phyloP scores from a whole-genome alignment of 164 flowering plant species.

The Amborella trichopoda region DNA sequence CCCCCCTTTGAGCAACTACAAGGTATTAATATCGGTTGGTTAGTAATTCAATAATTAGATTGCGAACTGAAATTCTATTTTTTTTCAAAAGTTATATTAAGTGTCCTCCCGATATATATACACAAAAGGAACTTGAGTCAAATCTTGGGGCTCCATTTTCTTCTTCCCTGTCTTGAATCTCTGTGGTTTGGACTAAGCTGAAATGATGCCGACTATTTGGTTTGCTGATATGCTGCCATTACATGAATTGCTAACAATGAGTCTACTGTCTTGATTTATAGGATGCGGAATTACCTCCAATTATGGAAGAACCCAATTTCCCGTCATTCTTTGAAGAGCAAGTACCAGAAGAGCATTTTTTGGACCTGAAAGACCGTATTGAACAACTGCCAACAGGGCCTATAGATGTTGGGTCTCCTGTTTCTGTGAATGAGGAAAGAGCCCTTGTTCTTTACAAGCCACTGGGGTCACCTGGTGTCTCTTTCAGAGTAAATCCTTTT shows the following conservation, averaged over 20 bases:
- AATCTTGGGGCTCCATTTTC: background rate
- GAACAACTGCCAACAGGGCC: conserved; percentile 2
- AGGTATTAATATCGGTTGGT: too few species aligned
- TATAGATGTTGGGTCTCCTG: conserved; percentile 14
- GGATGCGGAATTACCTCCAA: conserved; percentile 64
- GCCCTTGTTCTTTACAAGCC: conserved; percentile 70
- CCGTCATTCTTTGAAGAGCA: conserved; percentile 9
- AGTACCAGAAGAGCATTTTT: conserved; percentile 3
- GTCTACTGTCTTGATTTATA: conserved; percentile 3
- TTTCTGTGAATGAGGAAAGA: conserved; percentile 39
- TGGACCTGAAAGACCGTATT: background rate
- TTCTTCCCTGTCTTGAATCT: background rate
- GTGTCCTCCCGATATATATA: too few species aligned
- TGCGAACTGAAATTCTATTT: too few species aligned
- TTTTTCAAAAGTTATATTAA: too few species aligned
- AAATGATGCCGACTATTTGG: background rate
- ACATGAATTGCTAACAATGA: background rate
- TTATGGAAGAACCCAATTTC: conserved; percentile 46
- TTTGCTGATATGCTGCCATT: background rate
- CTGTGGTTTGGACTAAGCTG: background rate
- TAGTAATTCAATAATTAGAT: too few species aligned
- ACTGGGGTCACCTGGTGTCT: conserved; percentile 9
- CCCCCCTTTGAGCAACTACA: too few species aligned
- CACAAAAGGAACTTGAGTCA: background rate
- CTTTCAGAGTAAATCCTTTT: conserved; percentile 29